Evolutionary conservation across 371 early-diverging fungal genomes (phyloP).

Genomic region (Syncephalastrum sp.): DNA sequence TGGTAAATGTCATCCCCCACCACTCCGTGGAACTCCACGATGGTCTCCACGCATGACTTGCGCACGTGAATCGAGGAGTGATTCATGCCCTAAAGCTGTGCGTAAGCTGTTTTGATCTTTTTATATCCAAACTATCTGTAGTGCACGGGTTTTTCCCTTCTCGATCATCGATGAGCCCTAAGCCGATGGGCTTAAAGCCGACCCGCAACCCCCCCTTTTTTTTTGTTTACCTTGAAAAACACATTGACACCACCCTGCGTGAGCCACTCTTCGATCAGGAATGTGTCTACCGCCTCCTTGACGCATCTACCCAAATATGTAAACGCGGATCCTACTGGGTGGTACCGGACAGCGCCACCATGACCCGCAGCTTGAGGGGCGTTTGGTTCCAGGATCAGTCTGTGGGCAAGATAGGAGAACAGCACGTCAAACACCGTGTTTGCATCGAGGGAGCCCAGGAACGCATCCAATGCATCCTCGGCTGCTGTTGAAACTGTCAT

Average conservation of each 20-base stretch:
- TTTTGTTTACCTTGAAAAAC: constrained; percentile 37
- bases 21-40: constrained; percentile 48
- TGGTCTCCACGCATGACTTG: constrained; percentile 48
- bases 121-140: constrained; percentile 2
- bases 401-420: constrained; percentile 38
- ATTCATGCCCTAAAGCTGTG: constrained; percentile 34
- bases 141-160: neutral
- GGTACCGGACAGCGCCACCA: constrained; percentile 23
- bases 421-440: constrained; percentile 45
- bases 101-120: too few relatives aligned
- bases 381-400: constrained; percentile 25
- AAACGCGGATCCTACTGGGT: constrained; percentile 51
- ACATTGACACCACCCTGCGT: constrained; percentile 37
- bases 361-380: constrained; percentile 9
- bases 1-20: constrained; percentile 41
- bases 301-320: constrained; percentile 44
- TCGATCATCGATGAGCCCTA: neutral
- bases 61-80: constrained; percentile 40
- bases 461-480: constrained; percentile 49
- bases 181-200: too few relatives aligned
- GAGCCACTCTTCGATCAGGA: constrained; percentile 45
- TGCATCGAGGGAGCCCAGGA: constrained; percentile 35
- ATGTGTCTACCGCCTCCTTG: constrained; percentile 33
- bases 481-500: constrained; percentile 44
- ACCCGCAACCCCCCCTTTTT: neutral